Evolutionary conservation across 768 basidiomycete species (phyloP).

Genomic region (Mycena rosella): DNA sequence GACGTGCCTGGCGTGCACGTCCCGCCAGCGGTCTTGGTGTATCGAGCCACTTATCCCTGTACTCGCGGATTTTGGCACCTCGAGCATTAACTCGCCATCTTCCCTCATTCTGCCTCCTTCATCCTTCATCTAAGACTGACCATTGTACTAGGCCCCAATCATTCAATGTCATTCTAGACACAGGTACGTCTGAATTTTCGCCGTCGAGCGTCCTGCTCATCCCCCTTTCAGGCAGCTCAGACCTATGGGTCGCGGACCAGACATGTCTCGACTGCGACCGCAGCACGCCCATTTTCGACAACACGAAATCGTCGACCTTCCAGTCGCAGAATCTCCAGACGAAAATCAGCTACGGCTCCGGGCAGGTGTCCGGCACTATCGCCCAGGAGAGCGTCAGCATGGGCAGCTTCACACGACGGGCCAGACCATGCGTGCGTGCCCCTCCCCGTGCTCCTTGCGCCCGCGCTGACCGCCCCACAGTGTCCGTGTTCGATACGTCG

Average conservation of each 20-base stretch:
- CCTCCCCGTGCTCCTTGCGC: neutral
- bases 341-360: slow-evolving; percentile 77
- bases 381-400: slow-evolving; percentile 74
- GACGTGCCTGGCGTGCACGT: too few species aligned
- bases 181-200: slow-evolving; percentile 74
- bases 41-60: too few species aligned
- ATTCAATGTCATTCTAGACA: slow-evolving; percentile 90
- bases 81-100: neutral
- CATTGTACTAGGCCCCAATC: slow-evolving; percentile 63
- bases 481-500: slow-evolving; percentile 69
- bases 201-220: neutral
- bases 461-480: slow-evolving; percentile 48
- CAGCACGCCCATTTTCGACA: slow-evolving; percentile 59
- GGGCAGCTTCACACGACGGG: slow-evolving; percentile 64
- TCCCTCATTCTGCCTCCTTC: neutral
- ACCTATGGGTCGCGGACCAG: slow-evolving; percentile 85
- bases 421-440: slow-evolving; percentile 67
- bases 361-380: slow-evolving; percentile 67
- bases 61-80: neutral
- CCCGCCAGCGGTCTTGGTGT: too few species aligned
- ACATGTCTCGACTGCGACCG: slow-evolving; percentile 59
- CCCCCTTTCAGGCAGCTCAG: slow-evolving; percentile 43
- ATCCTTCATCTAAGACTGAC: slow-evolving; percentile 21
- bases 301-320: slow-evolving; percentile 56
- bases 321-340: slow-evolving; percentile 38